Evolutionary conservation across 495 filamentous ascomycete species (phyloP), one percentile per base, ranked within the genome.

Genomic region (Pyrenopolyporus hunteri): DNA sequence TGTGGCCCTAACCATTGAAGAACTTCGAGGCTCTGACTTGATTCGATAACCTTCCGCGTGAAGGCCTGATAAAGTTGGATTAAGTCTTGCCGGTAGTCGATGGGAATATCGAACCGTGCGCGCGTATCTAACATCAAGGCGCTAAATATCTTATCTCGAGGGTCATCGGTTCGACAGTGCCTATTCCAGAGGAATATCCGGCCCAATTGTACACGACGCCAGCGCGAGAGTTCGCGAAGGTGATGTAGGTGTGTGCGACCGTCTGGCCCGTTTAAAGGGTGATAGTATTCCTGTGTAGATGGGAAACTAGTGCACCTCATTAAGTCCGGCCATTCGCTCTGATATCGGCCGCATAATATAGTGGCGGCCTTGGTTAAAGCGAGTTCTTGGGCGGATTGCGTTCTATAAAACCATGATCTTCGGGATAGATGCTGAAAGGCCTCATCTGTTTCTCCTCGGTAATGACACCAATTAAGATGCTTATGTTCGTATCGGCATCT

Each of bases 391-490:
- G 35, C 58, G 8, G 48, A 48, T 9, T 17, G n/a, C 10, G 43
- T 8, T 6, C 48, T 40, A 8, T 61, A 49, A 42, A 61, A 61
- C 43, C 31, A 55, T 4, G 49, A 16, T 11, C 58, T 42, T 10
- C 7, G 22, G 13, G 32, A 55, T 4, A 61, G 35, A 5, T 29
- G 28, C 5, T 16, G 49, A 23, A 31, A 62, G 7, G 59, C 59
- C 6, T 36, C 51, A 1, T 8, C 9, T 11, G 51, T 37, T 29
- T 55, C 44, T 20, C 59, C 59, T 4, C 29, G 6, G 26, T 62
- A 62, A 11, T 42, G 36, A 17, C 35, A 44, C 59, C 59, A 62
- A 23, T 62, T 62, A 7, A 62, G 14, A 20, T 62, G 51, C 5
- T 13, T 44, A 14, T 56, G 44, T 10, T n/a, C 14, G 19, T n/a